phyloP scores from a whole-genome alignment of 75 land plant species.

The Picea glauca region DNA sequence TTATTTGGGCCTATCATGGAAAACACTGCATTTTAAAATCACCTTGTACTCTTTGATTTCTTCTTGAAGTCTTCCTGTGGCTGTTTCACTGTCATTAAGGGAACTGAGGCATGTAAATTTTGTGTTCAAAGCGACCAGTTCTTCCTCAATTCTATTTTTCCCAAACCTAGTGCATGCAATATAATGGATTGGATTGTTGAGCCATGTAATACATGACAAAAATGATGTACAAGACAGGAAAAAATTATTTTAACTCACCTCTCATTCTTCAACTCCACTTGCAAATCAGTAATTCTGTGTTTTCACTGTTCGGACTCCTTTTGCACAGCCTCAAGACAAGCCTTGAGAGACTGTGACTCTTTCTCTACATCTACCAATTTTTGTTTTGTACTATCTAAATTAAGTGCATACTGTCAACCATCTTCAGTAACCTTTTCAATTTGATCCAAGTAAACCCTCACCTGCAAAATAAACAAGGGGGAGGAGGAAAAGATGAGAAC shows the following conservation, averaged over 20 bases:
- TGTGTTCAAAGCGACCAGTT: constrained; percentile 49
- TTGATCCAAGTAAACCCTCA: constrained; percentile 61
- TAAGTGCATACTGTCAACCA: constrained; percentile 32
- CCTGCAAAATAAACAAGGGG: constrained; percentile 34
- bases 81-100: constrained; percentile 52
- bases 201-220: not conserved
- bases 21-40: constrained; percentile 80
- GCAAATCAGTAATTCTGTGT: not conserved
- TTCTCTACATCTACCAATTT: constrained; percentile 52
- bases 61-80: constrained; percentile 60
- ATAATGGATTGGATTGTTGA: not conserved
- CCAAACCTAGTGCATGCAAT: constrained; percentile 49
- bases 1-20: constrained; percentile 83
- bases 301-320: constrained; percentile 2
- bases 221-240: not conserved
- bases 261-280: not conserved
- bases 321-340: constrained; percentile 35
- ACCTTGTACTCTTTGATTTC: constrained; percentile 79
- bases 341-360: constrained; percentile 40
- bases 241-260: not conserved
- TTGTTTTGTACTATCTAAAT: constrained; percentile 46
- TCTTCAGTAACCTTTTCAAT: constrained; percentile 60
- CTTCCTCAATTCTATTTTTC: constrained; percentile 76
- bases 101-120: constrained; percentile 53
- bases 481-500: not conserved